Percentiles rank a stretch among this genome's conserved stretches.
These are phyloP conservation scores for Kodamaea alishanica DNA, from an alignment of 1,139 yeast genomes.

Conservation along the genomic window DNA sequence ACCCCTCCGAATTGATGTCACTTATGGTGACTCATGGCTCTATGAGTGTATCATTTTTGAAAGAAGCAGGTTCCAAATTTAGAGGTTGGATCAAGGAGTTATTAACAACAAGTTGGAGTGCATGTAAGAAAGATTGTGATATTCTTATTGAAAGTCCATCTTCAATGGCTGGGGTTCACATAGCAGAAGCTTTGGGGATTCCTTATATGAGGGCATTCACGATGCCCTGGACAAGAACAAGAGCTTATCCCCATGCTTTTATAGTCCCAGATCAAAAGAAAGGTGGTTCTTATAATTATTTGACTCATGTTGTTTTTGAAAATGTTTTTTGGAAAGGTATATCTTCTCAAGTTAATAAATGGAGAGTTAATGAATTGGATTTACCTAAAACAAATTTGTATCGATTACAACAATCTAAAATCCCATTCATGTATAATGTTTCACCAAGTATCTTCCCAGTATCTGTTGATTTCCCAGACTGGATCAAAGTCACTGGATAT, in stretches of 20 bases:
- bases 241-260: conserved; percentile 95
- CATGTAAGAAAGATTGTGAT: conserved; percentile 73
- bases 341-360: conserved; percentile 79
- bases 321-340: conserved; percentile 93
- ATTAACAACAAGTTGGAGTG: conserved; percentile 71
- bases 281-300: conserved; percentile 88
- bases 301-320: conserved; percentile 91
- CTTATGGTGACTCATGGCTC: conserved; percentile 90
- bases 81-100: conserved; percentile 77
- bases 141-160: conserved; percentile 89
- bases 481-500: conserved; percentile 93
- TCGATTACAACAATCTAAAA: conserved; percentile 66
- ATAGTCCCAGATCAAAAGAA: conserved; percentile 89
- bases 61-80: conserved; percentile 78
- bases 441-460: conserved; percentile 89
- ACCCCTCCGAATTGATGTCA: conserved; percentile 89
- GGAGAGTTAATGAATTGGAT: conserved; percentile 70
- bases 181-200: conserved; percentile 85
- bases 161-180: conserved; percentile 92
- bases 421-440: conserved; percentile 86
- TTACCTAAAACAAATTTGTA: conserved; percentile 69
- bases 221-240: conserved; percentile 97
- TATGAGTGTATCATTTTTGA: conserved; percentile 75
- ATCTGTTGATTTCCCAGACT: conserved; percentile 87
- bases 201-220: conserved; percentile 95